Evolutionary conservation across 257 asterid genomes (phyloP).

Genomic region (Nicotiana tabacum): DNA sequence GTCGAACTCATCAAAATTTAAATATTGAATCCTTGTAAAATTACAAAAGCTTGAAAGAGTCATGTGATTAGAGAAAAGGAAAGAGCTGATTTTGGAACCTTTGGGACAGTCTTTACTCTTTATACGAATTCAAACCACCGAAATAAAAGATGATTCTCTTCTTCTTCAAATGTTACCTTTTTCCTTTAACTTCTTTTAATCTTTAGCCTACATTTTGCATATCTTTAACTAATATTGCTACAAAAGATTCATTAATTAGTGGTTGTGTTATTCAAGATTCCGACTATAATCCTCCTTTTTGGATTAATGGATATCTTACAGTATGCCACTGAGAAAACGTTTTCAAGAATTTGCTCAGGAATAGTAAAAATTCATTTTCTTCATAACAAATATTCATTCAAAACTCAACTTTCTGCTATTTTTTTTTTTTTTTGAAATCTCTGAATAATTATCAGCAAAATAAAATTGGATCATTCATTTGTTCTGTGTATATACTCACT

Average conservation of each 20-base stretch:
- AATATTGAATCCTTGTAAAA: no score
- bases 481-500: no score
- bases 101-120: conserved; percentile 22
- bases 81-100: conserved; percentile 39
- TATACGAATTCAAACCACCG: conserved; percentile 20
- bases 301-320: conserved; percentile 2
- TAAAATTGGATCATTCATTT: no score
- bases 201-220: conserved; percentile 35
- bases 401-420: no score
- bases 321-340: background rate
- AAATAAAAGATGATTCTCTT: conserved; percentile 48
- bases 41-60: conserved; percentile 10
- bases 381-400: no score
- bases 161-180: conserved; percentile 25
- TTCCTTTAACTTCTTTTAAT: conserved; percentile 21
- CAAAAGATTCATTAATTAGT: conserved; percentile 28
- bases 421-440: no score
- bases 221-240: conserved; percentile 10
- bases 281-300: background rate
- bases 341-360: no score
- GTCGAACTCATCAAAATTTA: no score
- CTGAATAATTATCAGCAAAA: no score
- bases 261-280: conserved; percentile 11
- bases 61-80: conserved; percentile 35
- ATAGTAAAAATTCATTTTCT: no score